phyloP scores from a whole-genome alignment of 768 basidiomycete genomes.

The Crepidotus variabilis region DNA sequence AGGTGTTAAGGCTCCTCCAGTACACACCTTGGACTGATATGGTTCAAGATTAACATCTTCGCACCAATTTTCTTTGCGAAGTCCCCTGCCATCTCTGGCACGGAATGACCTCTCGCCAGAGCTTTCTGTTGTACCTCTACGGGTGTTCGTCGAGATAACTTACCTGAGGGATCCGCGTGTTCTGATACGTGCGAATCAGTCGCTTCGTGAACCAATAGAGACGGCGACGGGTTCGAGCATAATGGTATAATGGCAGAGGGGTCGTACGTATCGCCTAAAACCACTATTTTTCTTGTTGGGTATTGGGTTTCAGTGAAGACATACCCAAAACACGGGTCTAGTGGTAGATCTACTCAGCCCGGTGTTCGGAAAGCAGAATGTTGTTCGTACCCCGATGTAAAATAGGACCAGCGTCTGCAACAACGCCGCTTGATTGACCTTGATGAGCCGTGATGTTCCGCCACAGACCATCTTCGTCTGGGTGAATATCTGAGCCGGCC shows the following conservation, averaged over 20 bases:
- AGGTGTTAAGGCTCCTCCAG: too few relatives aligned
- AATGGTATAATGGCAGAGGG: conserved; percentile 57
- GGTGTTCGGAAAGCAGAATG: neutral
- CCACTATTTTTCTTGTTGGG: conserved; percentile 59
- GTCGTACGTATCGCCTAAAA: conserved; percentile 78
- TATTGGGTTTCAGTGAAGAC: conserved; percentile 56
- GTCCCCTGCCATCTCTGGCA: conserved; percentile 70
- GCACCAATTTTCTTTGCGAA: conserved; percentile 67
- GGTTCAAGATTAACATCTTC: conserved; percentile 66
- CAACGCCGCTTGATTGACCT: conserved; percentile 34
- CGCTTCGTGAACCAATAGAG: conserved; percentile 83
- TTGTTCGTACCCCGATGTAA: conserved; percentile 60
- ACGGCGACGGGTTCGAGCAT: conserved; percentile 42
- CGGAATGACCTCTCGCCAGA: conserved; percentile 72
- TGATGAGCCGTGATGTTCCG: conserved; percentile 34
- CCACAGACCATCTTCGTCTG: conserved; percentile 63
- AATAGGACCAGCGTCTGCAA: conserved; percentile 76
- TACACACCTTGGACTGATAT: conserved; percentile 65
- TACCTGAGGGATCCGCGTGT: conserved; percentile 41
- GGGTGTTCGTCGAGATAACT: conserved; percentile 35
- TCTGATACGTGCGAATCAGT: conserved; percentile 71
- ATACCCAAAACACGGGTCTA: conserved; percentile 81
- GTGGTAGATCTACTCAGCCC: conserved; percentile 1
- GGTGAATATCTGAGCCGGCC: conserved; percentile 55
- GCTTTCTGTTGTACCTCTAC: conserved; percentile 45